phyloP scores from a whole-genome alignment of 2,329 filamentous ascomycete genomes.

The Pseudogymnoascus verrucosus region DNA sequence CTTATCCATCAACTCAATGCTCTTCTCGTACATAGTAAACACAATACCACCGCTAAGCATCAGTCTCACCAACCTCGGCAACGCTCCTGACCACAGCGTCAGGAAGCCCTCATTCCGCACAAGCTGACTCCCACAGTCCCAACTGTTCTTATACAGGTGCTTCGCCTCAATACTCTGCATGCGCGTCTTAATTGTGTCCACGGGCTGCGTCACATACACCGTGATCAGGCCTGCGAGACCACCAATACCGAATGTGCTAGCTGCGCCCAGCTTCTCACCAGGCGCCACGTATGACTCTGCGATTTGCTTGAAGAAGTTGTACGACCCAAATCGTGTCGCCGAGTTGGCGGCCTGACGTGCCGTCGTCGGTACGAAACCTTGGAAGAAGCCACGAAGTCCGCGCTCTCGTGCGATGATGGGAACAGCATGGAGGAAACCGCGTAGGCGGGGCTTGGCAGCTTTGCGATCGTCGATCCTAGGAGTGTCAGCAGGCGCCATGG shows the following conservation, averaged over 20 bases:
- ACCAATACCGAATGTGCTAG: conserved; percentile 86
- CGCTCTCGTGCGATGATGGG: conserved; percentile 81
- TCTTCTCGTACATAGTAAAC: conserved; percentile 98
- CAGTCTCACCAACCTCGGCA: conserved; percentile 75
- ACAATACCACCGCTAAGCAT: conserved; percentile 94
- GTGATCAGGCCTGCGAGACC: conserved; percentile 85
- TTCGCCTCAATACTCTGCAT: conserved; percentile 95
- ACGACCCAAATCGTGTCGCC: conserved; percentile 82
- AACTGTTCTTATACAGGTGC: conserved; percentile 74
- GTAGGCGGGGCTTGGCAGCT: conserved; percentile 72
- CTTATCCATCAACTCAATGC: conserved; percentile 75
- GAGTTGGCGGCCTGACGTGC: conserved; percentile 92
- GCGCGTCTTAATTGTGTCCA: conserved; percentile 93
- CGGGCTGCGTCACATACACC: conserved; percentile 65
- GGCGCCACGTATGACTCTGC: conserved; percentile 88
- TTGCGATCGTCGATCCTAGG: conserved; percentile 89
- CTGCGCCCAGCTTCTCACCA: conserved; percentile 83
- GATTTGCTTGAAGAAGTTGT: conserved; percentile 83
- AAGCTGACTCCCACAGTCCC: conserved; percentile 74
- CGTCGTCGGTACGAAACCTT: conserved; percentile 91
- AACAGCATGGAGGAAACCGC: conserved; percentile 85
- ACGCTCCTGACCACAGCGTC: conserved; percentile 89
- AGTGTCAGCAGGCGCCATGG: background rate
- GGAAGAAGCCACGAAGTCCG: conserved; percentile 87
- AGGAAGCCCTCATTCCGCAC: conserved; percentile 81